Evolutionary conservation across 768 basidiomycete genomes (phyloP), one percentile per base, ranked within the genome.

Genomic region (Phaeolepiota aurea): DNA sequence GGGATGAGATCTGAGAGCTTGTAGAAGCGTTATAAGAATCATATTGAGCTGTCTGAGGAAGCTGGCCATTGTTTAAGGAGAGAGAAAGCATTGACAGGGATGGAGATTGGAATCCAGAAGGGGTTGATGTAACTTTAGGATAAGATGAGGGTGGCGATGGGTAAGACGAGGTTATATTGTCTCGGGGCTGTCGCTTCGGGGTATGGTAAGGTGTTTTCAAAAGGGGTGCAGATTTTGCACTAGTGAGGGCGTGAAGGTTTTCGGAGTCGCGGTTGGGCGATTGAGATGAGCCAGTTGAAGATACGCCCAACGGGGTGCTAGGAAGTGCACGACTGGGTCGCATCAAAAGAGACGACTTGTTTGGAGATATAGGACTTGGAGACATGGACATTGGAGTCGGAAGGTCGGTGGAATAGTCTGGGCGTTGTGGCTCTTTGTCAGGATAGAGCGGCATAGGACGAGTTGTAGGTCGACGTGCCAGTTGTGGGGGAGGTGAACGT

Each of bases 61-160:
- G 23, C 30, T 30, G 37, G 25, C 16, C 5, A 28, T 12, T 19
- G 32, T 31, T 15, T 7, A 32, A 23, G 32, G 45, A 31, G n/a
- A 32, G 18, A 11, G 41, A 22, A 20, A 30, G 10, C 16, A 7
- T 34, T 12, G 37, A 34, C 16, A n/a, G 11, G 3, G 43, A 32
- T 19, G 46, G 35, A 5, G 46, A 37, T 11, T 30, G 20, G 25
- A 20, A 20, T 14, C 33, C 4, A 13, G 23, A 28, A 7, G 43
- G 32, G 15, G 38, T 23, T 4, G 46, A 42, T n/a, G 39, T 15
- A 5, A 19, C 16, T 4, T 37, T 12, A 16, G 46, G 43, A 20
- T 25, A 41, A 2, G 46, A 47, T 7, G 14, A 44, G 7, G 46
- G 43, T n/a, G 39, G 46, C 3, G 43, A 41, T 3, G 46, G 43